Percentiles rank a stretch among this genome's conserved stretches.
Conservation (phyloP, 1,284 basidiomycete genomes). For the Sporisorium sorghi region DNA sequence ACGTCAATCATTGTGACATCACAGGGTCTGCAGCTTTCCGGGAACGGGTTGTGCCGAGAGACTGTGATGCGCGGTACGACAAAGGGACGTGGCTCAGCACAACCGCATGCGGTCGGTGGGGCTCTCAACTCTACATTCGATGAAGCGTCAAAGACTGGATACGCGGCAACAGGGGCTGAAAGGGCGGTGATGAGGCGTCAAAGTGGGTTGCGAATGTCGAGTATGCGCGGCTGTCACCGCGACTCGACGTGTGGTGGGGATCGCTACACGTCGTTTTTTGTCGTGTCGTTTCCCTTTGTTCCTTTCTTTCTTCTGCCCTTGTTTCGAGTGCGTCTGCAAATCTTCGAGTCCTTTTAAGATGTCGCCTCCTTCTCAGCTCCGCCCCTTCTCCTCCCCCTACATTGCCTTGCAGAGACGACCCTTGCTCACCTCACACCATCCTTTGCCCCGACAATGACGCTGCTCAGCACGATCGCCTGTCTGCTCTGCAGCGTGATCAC, state of each 20-base stretch:
- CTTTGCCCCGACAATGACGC: constrained; percentile 5
- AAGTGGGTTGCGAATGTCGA: too few relatives aligned
- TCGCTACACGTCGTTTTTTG: constrained; percentile 26
- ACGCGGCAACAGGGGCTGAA: too few relatives aligned
- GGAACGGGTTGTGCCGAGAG: too few relatives aligned
- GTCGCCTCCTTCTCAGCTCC: background rate
- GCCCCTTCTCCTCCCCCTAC: background rate
- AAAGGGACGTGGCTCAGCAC: background rate
- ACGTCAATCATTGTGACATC: background rate
- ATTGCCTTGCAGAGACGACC: background rate
- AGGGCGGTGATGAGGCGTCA: too few relatives aligned
- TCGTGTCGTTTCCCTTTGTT: constrained; percentile 21
- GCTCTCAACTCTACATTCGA: too few relatives aligned
- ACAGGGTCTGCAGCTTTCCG: background rate
- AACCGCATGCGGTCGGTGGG: background rate
- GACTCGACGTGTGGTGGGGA: constrained; percentile 20
- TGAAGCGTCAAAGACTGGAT: too few relatives aligned
- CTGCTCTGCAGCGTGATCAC: constrained; percentile 32
- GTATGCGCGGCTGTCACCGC: too few relatives aligned
- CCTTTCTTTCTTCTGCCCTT: background rate
- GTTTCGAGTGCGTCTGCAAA: too few relatives aligned
- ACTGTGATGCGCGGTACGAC: background rate
- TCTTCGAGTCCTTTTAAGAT: too few relatives aligned
- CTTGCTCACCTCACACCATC: background rate
- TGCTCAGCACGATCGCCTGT: constrained; percentile 18